Evolutionary conservation across 768 basidiomycete genomes (phyloP).

Genomic region (Daedaleopsis sinensis): DNA sequence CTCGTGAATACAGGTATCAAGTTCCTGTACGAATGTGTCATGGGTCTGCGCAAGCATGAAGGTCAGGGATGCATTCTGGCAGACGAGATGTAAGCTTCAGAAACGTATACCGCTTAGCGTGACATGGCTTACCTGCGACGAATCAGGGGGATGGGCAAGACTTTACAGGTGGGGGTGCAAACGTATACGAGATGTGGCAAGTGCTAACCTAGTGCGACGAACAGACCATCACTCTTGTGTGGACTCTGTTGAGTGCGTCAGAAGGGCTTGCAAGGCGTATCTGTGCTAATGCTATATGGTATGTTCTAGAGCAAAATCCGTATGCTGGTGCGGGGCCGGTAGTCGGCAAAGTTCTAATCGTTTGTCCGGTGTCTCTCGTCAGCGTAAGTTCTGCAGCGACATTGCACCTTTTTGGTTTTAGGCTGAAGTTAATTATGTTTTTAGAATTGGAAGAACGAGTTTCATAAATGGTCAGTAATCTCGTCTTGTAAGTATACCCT

Average conservation of each 20-base stretch:
- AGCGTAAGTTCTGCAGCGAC: conserved; percentile 50
- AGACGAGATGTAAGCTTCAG: conserved; percentile 79
- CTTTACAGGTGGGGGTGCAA: conserved; percentile 59
- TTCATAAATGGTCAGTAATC: conserved; percentile 82
- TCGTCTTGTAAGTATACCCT: conserved; percentile 37
- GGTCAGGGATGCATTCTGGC: conserved; percentile 95
- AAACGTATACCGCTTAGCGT: neutral
- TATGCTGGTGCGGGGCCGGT: conserved; percentile 58
- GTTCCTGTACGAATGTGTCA: conserved; percentile 95
- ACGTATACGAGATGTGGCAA: neutral
- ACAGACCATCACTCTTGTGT: conserved; percentile 88
- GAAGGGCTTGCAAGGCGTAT: too few relatives aligned
- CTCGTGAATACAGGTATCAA: conserved; percentile 54
- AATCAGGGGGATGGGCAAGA: conserved; percentile 95
- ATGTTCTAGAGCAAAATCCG: conserved; percentile 74
- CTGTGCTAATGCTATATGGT: neutral
- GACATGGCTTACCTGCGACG: neutral
- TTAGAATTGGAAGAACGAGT: conserved; percentile 95
- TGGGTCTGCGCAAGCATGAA: conserved; percentile 91
- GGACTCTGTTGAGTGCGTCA: conserved; percentile 85
- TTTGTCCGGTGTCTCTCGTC: conserved; percentile 90
- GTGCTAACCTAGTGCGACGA: conserved; percentile 1
- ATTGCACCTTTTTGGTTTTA: neutral
- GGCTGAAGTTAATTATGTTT: neutral
- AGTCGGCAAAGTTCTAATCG: conserved; percentile 85